Conservation (phyloP, 129 eudicot species). For the Pittosporum tobira region DNA sequence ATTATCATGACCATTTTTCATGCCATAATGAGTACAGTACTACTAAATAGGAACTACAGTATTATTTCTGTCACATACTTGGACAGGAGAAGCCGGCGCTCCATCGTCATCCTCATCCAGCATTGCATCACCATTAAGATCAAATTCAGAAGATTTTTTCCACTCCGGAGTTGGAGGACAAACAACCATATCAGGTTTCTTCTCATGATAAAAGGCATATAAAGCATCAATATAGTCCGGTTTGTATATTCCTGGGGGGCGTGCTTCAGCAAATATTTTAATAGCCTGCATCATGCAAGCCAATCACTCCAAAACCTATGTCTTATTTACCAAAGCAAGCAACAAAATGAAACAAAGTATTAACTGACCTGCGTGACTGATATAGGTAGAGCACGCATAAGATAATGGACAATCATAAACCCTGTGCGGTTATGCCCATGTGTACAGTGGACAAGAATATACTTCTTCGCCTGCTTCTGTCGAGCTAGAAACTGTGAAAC, state of each 20-base stretch:
- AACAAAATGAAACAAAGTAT: slow-evolving; percentile 3
- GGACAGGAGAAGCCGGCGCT: slow-evolving; percentile 41
- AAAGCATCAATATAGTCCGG: slow-evolving; percentile 87
- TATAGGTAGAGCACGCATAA: slow-evolving; percentile 70
- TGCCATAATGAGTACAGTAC: background rate
- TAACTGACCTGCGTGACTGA: slow-evolving; percentile 82
- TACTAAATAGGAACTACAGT: background rate
- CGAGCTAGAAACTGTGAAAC: slow-evolving; percentile 69
- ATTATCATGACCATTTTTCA: background rate
- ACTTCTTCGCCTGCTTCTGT: slow-evolving; percentile 71
- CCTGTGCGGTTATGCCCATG: slow-evolving; percentile 99
- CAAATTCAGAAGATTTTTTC: slow-evolving; percentile 90
- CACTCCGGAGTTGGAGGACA: slow-evolving; percentile 98
- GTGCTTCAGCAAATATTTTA: slow-evolving; percentile 68
- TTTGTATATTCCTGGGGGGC: slow-evolving; percentile 97
- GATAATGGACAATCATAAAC: slow-evolving; percentile 88
- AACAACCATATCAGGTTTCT: slow-evolving; percentile 55
- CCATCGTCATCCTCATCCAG: slow-evolving; percentile 98
- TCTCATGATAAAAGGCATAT: slow-evolving; percentile 86
- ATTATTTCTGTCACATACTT: slow-evolving; percentile 26
- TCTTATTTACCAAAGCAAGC: background rate
- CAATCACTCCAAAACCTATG: slow-evolving; percentile 4
- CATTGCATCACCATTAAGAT: slow-evolving; percentile 89
- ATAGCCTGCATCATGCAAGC: slow-evolving; percentile 52
- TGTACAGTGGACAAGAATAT: slow-evolving; percentile 86